Conservation (phyloP, 2,329 filamentous ascomycete genomes). For the Calonectria hawksworthii region DNA sequence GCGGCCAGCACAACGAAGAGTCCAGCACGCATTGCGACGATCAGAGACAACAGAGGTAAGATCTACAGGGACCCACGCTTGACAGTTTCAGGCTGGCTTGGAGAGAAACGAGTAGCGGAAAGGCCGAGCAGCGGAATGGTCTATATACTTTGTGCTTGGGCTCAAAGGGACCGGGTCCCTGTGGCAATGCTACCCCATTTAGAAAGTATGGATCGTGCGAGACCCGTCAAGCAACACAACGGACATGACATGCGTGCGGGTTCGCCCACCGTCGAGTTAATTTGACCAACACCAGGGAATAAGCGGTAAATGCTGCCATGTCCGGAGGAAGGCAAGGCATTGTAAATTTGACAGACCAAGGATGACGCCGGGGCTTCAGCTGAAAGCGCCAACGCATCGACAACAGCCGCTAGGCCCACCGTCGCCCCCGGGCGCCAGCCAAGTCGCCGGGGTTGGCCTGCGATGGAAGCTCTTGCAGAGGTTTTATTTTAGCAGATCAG, state of each 20-base stretch:
- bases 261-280: conserved; percentile 4
- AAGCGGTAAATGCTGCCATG: conserved; percentile 5
- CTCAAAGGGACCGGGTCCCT: background rate
- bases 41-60: conserved; percentile 12
- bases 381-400: conserved; percentile 14
- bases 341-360: background rate
- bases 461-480: background rate
- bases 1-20: conserved; percentile 39
- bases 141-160: conserved; percentile 25
- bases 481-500: conserved; percentile 22
- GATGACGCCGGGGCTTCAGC: conserved; percentile 6
- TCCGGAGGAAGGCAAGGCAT: conserved; percentile 6
- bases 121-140: background rate
- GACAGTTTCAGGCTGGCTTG: conserved; percentile 23
- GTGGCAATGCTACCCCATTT: background rate
- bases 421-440: conserved; percentile 6
- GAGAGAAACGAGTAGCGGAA: conserved; percentile 14
- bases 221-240: background rate
- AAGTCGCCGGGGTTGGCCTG: conserved; percentile 1
- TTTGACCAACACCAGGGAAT: conserved; percentile 7
- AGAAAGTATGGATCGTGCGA: background rate
- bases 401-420: background rate
- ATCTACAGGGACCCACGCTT: conserved; percentile 29
- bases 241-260: background rate
- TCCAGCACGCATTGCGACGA: conserved; percentile 37